These are phyloP conservation scores for Teratosphaeria destructans DNA, from an alignment of 2,329 filamentous ascomycete genomes.

Conservation along the genomic window DNA sequence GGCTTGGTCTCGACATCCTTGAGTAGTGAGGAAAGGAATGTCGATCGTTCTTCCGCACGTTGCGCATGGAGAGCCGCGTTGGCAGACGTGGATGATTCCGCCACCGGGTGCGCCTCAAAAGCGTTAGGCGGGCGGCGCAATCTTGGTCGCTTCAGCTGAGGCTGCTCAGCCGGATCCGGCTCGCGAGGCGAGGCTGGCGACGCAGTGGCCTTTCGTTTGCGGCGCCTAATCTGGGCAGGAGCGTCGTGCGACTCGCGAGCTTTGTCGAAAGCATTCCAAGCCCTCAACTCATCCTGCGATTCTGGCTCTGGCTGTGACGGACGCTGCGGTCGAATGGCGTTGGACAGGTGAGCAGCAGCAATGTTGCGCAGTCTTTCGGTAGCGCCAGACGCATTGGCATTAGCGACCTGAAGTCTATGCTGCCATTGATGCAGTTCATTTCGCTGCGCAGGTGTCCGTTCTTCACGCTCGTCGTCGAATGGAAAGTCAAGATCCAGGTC, in stretches of 20 bases:
- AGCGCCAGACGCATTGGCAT: slow-evolving; percentile 55
- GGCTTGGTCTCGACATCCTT: slow-evolving; percentile 67
- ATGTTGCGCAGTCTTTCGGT: slow-evolving; percentile 42
- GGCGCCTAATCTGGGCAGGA: slow-evolving; percentile 22
- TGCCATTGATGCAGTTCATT: slow-evolving; percentile 65
- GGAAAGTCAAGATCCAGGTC: slow-evolving; percentile 77
- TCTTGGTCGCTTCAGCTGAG: slow-evolving; percentile 78
- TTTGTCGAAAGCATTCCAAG: slow-evolving; percentile 86
- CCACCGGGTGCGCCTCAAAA: slow-evolving; percentile 25
- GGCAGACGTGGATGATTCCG: slow-evolving; percentile 22
- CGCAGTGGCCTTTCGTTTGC: slow-evolving; percentile 69
- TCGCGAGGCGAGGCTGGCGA: slow-evolving; percentile 58
- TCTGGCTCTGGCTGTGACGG: slow-evolving; percentile 47
- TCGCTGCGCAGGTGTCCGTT: slow-evolving; percentile 47
- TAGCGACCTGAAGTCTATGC: slow-evolving; percentile 70
- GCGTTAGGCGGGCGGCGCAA: slow-evolving; percentile 34
- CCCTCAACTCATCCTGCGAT: slow-evolving; percentile 67
- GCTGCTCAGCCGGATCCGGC: slow-evolving; percentile 51
- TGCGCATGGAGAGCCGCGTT: slow-evolving; percentile 14
- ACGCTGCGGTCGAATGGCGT: slow-evolving; percentile 1
- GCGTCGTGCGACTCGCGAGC: slow-evolving; percentile 57
- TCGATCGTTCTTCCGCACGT: slow-evolving; percentile 37
- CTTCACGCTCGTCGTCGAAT: slow-evolving; percentile 59
- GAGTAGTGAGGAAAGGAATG: slow-evolving; percentile 75
- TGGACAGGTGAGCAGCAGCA: slow-evolving; percentile 38